Evolutionary conservation across 306 rosid genomes (phyloP).

Genomic region (Begonia masoniana): DNA sequence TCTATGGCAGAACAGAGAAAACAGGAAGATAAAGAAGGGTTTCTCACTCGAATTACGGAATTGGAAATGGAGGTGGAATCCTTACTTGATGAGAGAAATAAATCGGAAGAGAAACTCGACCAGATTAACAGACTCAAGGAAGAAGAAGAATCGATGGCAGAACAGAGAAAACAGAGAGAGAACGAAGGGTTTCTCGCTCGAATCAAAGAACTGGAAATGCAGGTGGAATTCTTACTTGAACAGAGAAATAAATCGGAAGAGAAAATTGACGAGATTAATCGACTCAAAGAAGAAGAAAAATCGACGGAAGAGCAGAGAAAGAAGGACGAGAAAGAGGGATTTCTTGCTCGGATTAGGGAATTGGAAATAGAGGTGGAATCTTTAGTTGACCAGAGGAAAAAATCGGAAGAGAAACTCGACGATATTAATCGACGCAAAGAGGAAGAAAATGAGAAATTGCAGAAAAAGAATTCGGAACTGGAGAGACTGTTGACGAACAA

Average conservation of each 20-base stretch:
- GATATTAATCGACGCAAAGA: background rate
- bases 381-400: conserved; percentile 14
- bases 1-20: conserved; percentile 11
- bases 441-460: conserved; percentile 31
- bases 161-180: conserved; percentile 16
- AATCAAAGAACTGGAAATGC: conserved; percentile 26
- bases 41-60: conserved; percentile 18
- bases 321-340: conserved; percentile 22
- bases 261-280: too few relatives aligned
- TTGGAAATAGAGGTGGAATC: conserved; percentile 32
- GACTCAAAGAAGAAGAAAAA: conserved; percentile 22
- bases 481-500: conserved; percentile 15
- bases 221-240: conserved; percentile 5
- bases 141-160: conserved; percentile 16
- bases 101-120: too few relatives aligned
- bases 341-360: conserved; percentile 19
- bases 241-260: too few relatives aligned
- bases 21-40: conserved; percentile 22
- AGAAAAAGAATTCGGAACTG: conserved; percentile 25
- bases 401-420: conserved; percentile 20
- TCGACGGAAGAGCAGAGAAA: conserved; percentile 11
- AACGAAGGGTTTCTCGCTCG: conserved; percentile 17
- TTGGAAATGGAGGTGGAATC: conserved; percentile 23
- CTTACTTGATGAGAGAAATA: too few relatives aligned
- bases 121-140: conserved; percentile 12